Percentiles rank a stretch among this genome's conserved stretches.
phyloP scores from a whole-genome alignment of 257 asterid genomes.

The Nicotiana knightiana region DNA sequence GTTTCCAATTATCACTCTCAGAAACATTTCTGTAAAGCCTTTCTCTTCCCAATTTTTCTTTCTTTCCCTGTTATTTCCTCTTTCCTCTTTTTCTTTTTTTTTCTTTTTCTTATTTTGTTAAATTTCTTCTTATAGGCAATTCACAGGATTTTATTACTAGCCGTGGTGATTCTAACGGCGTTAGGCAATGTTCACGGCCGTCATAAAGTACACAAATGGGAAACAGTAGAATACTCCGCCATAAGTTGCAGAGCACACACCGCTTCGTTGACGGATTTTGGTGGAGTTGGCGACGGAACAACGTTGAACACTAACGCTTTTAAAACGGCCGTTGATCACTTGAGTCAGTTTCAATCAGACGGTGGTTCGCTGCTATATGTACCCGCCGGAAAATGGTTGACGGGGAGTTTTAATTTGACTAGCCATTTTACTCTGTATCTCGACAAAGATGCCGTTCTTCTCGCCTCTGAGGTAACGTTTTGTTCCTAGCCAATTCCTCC shows the following conservation, averaged over 20 bases:
- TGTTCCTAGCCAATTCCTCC: neutral
- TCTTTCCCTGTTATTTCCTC: neutral
- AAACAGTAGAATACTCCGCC: conserved; percentile 42
- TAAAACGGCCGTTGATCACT: conserved; percentile 52
- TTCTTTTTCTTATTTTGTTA: neutral
- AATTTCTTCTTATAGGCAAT: conserved; percentile 30
- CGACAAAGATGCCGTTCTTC: conserved; percentile 66
- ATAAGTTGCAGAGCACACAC: conserved; percentile 51
- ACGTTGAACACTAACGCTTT: conserved; percentile 73
- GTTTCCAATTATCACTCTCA: neutral
- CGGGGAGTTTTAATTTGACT: conserved; percentile 84
- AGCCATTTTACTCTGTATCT: conserved; percentile 83
- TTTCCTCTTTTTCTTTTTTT: neutral
- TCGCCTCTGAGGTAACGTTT: conserved; percentile 76
- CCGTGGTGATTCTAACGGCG: conserved; percentile 28
- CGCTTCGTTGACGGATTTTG: conserved; percentile 69
- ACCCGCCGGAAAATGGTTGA: conserved; percentile 89
- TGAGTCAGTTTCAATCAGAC: conserved; percentile 46
- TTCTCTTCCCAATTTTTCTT: neutral
- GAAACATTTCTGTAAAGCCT: neutral
- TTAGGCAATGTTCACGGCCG: conserved; percentile 29
- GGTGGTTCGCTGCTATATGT: conserved; percentile 84
- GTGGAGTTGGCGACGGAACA: conserved; percentile 87
- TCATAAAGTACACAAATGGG: conserved; percentile 12
- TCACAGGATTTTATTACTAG: conserved; percentile 15